Percentiles rank a stretch among this genome's conserved stretches.
These are phyloP conservation scores for Conoideocrella luteorostrata DNA, from an alignment of 2,329 filamentous ascomycete genomes.

Conservation along the genomic window DNA sequence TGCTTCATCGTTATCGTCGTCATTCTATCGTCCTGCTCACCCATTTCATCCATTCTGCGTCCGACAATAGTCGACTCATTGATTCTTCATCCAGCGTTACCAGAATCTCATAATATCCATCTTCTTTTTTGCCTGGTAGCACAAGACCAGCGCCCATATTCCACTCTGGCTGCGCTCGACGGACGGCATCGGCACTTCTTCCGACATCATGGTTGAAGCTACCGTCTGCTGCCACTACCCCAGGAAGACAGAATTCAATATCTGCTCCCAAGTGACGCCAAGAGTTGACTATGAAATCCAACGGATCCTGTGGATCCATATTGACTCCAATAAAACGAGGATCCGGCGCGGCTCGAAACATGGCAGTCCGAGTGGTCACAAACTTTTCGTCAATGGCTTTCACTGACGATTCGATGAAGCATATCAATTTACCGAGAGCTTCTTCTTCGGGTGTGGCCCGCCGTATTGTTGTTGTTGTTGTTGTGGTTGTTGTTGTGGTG, in stretches of 20 bases:
- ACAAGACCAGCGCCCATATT: conserved; percentile 26
- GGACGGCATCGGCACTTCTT: conserved; percentile 22
- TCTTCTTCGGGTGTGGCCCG: not conserved
- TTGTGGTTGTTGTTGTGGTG: too few species aligned
- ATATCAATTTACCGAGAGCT: conserved; percentile 23
- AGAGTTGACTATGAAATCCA: conserved; percentile 37
- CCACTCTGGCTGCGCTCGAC: conserved; percentile 22
- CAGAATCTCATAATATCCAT: conserved; percentile 22
- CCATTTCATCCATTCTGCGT: conserved; percentile 22
- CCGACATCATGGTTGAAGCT: not conserved
- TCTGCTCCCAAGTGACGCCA: conserved; percentile 39
- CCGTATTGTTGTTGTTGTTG: not conserved
- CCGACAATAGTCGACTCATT: conserved; percentile 21
- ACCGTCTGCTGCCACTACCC: conserved; percentile 6
- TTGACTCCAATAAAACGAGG: conserved; percentile 33
- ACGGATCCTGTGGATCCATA: conserved; percentile 33
- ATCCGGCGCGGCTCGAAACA: conserved; percentile 30
- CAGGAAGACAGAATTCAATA: conserved; percentile 28
- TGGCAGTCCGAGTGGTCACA: conserved; percentile 29
- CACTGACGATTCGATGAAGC: conserved; percentile 19
- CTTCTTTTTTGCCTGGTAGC: conserved; percentile 21
- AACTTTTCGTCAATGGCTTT: conserved; percentile 32
- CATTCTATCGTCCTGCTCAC: conserved; percentile 13
- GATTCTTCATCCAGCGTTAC: conserved; percentile 23
- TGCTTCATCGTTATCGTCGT: not conserved